These are phyloP conservation scores for Scenedesmus sp. DNA, from an alignment of 163 green algal genomes.

Conservation along the genomic window DNA sequence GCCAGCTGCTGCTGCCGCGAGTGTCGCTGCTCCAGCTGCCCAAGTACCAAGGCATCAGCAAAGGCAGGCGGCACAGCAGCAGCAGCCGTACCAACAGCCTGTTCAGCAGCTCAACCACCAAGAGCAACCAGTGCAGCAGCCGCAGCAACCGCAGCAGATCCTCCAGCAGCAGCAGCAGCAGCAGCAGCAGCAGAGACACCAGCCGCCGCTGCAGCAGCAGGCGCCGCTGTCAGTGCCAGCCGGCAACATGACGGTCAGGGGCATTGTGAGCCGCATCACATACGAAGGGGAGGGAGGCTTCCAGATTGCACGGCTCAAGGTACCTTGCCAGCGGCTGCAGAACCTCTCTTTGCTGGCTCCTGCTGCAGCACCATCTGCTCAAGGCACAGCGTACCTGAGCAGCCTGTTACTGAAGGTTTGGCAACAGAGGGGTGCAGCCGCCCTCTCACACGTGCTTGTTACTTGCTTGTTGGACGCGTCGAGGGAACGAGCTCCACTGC, in stretches of 20 bases:
- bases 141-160: not conserved
- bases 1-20: not conserved
- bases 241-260: not conserved
- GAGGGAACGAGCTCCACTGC: too few species aligned
- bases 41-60: not conserved
- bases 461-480: too few species aligned
- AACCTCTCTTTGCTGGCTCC: not conserved
- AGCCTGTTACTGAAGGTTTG: too few species aligned
- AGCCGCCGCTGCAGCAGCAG: not conserved
- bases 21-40: not conserved
- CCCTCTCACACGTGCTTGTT: not conserved
- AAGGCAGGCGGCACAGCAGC: not conserved
- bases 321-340: not conserved
- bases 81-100: not conserved
- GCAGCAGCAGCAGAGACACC: not conserved
- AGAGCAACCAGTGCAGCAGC: not conserved
- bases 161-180: not conserved
- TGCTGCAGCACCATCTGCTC: not conserved
- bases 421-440: not conserved
- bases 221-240: not conserved
- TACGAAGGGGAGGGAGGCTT: constrained; percentile 21
- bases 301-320: constrained; percentile 30
- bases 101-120: constrained; percentile 9
- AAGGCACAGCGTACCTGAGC: not conserved
- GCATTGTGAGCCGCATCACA: constrained; percentile 4